Conservation (phyloP, 768 basidiomycete species). For the Hydnum rufescens region DNA sequence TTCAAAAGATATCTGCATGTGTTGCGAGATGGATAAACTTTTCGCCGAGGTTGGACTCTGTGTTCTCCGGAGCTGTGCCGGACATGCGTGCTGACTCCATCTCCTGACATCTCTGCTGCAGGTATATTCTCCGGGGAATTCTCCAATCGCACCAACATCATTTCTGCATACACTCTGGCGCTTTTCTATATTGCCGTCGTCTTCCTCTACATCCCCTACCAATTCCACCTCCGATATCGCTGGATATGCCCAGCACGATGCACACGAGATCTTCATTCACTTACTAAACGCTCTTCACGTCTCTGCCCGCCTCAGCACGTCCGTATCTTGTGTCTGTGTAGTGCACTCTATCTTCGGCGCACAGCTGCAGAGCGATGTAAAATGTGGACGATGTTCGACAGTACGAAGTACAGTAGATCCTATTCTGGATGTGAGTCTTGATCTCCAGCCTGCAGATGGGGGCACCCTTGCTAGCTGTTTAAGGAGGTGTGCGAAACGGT, state of each 20-base stretch:
- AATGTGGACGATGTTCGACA: constrained; percentile 67
- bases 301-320: constrained; percentile 25
- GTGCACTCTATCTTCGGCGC: constrained; percentile 83
- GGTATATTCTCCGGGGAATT: constrained; percentile 28
- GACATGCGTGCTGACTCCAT: background rate
- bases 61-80: background rate
- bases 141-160: constrained; percentile 60
- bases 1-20: constrained; percentile 53
- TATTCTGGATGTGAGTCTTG: constrained; percentile 78
- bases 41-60: constrained; percentile 48
- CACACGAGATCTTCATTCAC: constrained; percentile 73
- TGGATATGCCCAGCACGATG: constrained; percentile 89
- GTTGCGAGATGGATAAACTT: constrained; percentile 84
- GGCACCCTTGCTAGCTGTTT: constrained; percentile 53
- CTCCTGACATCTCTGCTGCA: constrained; percentile 11
- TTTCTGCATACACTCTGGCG: constrained; percentile 75
- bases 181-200: constrained; percentile 13
- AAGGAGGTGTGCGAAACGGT: constrained; percentile 29
- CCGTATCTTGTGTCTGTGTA: constrained; percentile 73
- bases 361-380: constrained; percentile 70
- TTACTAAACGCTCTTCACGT: constrained; percentile 71
- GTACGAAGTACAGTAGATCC: constrained; percentile 68
- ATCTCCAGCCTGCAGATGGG: constrained; percentile 25
- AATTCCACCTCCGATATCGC: constrained; percentile 54
- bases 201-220: constrained; percentile 1